phyloP scores from a whole-genome alignment of 169 alveolate species.

The Cryptosporidium tyzzeri region DNA sequence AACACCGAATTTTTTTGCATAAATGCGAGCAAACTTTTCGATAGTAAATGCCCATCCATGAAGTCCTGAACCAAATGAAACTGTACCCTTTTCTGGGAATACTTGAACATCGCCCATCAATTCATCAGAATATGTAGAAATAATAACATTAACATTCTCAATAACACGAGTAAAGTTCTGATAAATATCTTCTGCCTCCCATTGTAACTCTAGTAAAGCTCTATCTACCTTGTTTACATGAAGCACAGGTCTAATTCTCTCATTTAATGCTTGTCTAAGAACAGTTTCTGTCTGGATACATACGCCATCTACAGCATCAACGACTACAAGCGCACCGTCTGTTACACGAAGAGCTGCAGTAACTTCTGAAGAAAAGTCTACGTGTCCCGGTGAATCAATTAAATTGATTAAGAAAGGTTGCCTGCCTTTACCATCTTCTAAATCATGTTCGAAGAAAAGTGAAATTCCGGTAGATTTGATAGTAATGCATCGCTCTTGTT shows the following conservation, averaged over 20 bases:
- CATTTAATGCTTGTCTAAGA: constrained; percentile 98
- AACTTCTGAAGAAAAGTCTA: constrained; percentile 99
- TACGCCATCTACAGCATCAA: constrained; percentile 99
- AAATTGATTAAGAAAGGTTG: constrained; percentile 96
- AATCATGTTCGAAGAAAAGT: constrained; percentile 96
- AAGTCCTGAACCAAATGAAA: constrained; percentile 98
- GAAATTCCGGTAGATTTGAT: constrained; percentile 99
- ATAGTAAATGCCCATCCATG: constrained; percentile 99
- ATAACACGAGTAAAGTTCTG: constrained; percentile 95
- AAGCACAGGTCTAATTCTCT: constrained; percentile 97
- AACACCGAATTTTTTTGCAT: constrained; percentile 95
- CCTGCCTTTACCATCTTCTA: constrained; percentile 89
- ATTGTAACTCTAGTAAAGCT: constrained; percentile 96
- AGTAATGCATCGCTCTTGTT: constrained; percentile 99
- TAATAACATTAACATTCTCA: constrained; percentile 97
- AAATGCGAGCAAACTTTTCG: constrained; percentile 95
- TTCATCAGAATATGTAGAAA: constrained; percentile 95
- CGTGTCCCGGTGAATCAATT: constrained; percentile 99
- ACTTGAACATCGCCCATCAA: constrained; percentile 96
- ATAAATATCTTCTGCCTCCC: constrained; percentile 98
- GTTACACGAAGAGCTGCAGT: constrained; percentile 99
- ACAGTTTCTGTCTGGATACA: constrained; percentile 99
- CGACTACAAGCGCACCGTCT: constrained; percentile 99
- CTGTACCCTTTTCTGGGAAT: constrained; percentile 97
- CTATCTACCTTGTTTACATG: constrained; percentile 99